A percentile compares a stretch with the other conserved stretches of the same genome.
Evolutionary conservation across 495 filamentous ascomycete genomes (phyloP).

Genomic region (Aspergillus diversus): DNA sequence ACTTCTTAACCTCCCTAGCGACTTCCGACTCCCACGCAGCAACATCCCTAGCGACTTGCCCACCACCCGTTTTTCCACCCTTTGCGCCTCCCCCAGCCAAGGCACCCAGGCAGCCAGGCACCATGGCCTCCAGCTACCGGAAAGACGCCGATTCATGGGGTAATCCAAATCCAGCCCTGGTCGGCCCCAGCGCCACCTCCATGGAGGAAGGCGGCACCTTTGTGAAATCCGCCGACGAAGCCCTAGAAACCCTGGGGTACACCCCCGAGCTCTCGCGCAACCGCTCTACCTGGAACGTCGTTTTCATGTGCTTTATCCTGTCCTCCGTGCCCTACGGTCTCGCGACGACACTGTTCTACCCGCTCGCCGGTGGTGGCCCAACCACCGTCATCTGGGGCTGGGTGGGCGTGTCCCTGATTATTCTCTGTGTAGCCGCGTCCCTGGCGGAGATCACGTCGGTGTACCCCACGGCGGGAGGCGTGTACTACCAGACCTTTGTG

Average conservation of each 20-base stretch:
- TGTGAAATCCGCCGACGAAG: constrained; percentile 25
- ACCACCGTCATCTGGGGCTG: constrained; percentile 73
- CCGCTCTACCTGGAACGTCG: constrained; percentile 48
- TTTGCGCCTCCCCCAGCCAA: not conserved
- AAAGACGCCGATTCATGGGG: not conserved
- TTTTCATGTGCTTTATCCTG: constrained; percentile 48
- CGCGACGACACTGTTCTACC: constrained; percentile 69
- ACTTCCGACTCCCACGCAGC: not conserved
- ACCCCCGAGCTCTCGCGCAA: constrained; percentile 57
- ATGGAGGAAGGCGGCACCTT: not conserved
- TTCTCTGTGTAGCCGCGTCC: constrained; percentile 70
- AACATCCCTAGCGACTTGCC: not conserved
- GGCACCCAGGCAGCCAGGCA: not conserved
- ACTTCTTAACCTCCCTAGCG: not conserved
- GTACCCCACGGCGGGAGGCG: constrained; percentile 69
- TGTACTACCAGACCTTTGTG: constrained; percentile 79
- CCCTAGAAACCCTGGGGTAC: constrained; percentile 51
- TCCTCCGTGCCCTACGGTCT: constrained; percentile 66
- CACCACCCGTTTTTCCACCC: not conserved
- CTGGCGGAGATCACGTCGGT: constrained; percentile 76
- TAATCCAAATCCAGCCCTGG: not conserved
- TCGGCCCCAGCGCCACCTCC: constrained; percentile 10
- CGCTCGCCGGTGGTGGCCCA: constrained; percentile 64
- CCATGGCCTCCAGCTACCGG: not conserved
- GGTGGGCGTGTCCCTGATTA: constrained; percentile 70